Evolutionary conservation across 2,329 filamentous ascomycete genomes (phyloP).

Genomic region (Fonsecaea multimorphosa): DNA sequence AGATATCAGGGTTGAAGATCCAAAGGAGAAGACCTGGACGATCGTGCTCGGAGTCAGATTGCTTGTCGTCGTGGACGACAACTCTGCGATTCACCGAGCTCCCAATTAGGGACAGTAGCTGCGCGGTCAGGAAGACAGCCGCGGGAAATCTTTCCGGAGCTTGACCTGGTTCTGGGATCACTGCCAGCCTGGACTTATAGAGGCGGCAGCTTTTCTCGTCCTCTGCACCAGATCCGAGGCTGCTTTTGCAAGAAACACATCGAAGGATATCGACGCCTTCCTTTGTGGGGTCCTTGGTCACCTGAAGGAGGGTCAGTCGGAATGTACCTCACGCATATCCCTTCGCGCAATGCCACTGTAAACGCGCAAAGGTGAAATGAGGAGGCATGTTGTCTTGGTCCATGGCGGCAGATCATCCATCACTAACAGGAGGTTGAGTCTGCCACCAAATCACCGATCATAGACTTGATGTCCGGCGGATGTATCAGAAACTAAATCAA

Average conservation of each 20-base stretch:
- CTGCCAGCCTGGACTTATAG: slow-evolving; percentile 56
- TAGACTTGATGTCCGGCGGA: slow-evolving; percentile 59
- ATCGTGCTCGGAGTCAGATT: slow-evolving; percentile 11
- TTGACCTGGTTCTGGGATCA: slow-evolving; percentile 39
- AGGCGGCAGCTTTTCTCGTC: slow-evolving; percentile 43
- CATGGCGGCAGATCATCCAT: slow-evolving; percentile 43
- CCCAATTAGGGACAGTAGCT: slow-evolving; percentile 62
- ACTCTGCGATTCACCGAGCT: slow-evolving; percentile 63
- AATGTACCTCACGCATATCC: slow-evolving; percentile 49
- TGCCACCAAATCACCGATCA: slow-evolving; percentile 20
- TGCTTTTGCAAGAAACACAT: slow-evolving; percentile 49
- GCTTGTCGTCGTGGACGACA: slow-evolving; percentile 51
- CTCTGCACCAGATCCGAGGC: slow-evolving; percentile 42
- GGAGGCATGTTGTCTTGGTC: slow-evolving; percentile 18
- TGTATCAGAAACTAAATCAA: slow-evolving; percentile 64
- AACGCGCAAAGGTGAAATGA: slow-evolving; percentile 38
- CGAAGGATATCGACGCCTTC: slow-evolving; percentile 35
- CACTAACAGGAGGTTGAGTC: slow-evolving; percentile 38
- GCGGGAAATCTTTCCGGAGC: slow-evolving; percentile 43
- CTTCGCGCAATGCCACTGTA: slow-evolving; percentile 41
- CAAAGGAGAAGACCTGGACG: slow-evolving; percentile 49
- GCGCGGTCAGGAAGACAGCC: slow-evolving; percentile 57
- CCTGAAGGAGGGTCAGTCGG: slow-evolving; percentile 20
- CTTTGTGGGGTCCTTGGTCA: slow-evolving; percentile 30
- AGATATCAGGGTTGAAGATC: slow-evolving; percentile 66